Conservation (phyloP, 225 moss, liverwort and hornwort species). For the Rhytidiadelphus loreus region DNA sequence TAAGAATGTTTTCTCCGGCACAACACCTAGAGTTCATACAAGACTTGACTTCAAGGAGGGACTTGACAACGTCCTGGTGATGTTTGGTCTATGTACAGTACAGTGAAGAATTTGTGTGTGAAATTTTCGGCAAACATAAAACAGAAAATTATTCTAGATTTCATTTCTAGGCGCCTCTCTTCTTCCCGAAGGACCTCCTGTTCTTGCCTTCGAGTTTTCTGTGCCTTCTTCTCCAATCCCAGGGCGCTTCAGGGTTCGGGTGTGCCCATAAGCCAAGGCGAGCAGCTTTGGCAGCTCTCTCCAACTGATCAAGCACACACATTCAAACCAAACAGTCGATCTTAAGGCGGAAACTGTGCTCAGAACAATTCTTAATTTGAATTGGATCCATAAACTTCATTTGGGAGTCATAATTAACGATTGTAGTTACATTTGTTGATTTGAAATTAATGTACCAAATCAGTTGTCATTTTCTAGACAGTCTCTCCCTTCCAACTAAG, state of each 20-base stretch:
- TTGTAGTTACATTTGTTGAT: not conserved
- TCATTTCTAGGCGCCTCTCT: not conserved
- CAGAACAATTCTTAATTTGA: not conserved
- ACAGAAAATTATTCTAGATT: not conserved
- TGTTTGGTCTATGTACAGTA: not conserved
- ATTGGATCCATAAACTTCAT: not conserved
- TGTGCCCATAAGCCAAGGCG: slow-evolving; percentile 25
- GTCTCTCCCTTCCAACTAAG: not conserved
- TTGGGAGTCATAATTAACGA: no score
- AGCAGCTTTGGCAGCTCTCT: slow-evolving; percentile 24
- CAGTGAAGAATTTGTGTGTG: no score
- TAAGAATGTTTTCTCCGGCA: not conserved
- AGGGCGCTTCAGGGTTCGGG: slow-evolving; percentile 20
- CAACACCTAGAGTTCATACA: not conserved
- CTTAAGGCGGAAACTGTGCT: not conserved
- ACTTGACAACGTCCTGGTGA: not conserved
- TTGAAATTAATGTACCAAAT: not conserved
- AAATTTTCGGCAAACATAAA: no score
- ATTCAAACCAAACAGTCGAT: not conserved
- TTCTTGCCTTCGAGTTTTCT: not conserved
- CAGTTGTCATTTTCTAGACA: not conserved
- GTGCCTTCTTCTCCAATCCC: not conserved
- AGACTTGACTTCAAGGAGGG: no score
- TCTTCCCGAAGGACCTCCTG: not conserved
- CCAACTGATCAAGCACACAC: slow-evolving; percentile 10